Base-by-base conservation (phyloP, 805 yeast species). In the Wickerhamomyces tratensis region DNA sequence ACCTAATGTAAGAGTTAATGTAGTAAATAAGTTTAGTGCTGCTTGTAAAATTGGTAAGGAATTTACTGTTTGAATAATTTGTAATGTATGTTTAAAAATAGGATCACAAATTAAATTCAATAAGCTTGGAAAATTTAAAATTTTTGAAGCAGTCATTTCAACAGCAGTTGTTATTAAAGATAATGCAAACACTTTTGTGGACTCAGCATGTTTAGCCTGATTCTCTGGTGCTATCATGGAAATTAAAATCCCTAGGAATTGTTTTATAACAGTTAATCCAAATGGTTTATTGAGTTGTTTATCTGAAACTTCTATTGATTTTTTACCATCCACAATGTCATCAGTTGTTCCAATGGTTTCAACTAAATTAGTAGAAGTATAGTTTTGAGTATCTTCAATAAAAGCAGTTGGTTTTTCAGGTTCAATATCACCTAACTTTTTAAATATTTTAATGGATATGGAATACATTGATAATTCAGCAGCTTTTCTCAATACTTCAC, bases 401-500 rank as follows among this genome's bases (percentile, higher is more conserved):
- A 61, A 72, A 26, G 62, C 69, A 37, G 54, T 59, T 35, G 49
- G 49, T 43, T 52, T 61, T 33, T 56, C 65, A 40, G 81, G 77
- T 48, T 74, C 79, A 25, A 86, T 70, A 25, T 63, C 61, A 37
- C 70, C 70, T 39, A 89, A 62, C 45, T 77, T 78, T 35, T 69
- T 62, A 58, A 88, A 88, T 7, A 88, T 71, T 42, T 76, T 71
- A 35, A 79, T 72, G 0, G 95, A 80, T 39, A 88, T 80, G 2
- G 79, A 64, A 35, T 76, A 67, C 71, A 87, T 72, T 1, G 95
- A 74, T 66, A 83, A 74, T 56, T 89, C 97, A 0, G 98, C 97
- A 0, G 95, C 83, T 46, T 82, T 76, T 53, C 98, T 71, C 45
- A 93, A 70, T 7, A 89, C 86, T 51, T 91, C 98, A 46, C 95